Evolutionary conservation across 371 early-diverging fungal genomes (phyloP), one percentile per base, ranked within the genome.

Genomic region (Mucor sp.): DNA sequence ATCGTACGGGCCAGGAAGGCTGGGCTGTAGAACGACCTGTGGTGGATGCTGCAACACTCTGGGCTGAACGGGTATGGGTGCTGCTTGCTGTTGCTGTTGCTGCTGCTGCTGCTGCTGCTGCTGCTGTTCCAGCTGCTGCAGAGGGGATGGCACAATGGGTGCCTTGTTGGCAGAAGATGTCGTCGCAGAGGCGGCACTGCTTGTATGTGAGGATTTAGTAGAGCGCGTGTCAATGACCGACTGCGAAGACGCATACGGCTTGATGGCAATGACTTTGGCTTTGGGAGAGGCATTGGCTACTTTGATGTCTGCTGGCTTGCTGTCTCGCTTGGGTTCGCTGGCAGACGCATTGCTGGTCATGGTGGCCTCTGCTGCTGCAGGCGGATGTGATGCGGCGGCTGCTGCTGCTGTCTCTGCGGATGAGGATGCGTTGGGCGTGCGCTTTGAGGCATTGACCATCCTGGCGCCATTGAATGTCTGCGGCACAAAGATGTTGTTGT

Each of bases 401-500:
- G 62, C 23, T 15, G 32, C 2, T 0, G 62, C 21, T 35, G 21
- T 21, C 9, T 17, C 50, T 19, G 50, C 5, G 1, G 28, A 21
- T 28, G 56, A 28, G 6, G 53, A 23, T 3, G 50, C 0, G 4
- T 19, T 14, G 2, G 53, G 53, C 11, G 53, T 53, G 6, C 53
- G 53, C 15, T 53, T 53, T 12, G 25, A 23, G 4, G 37, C 65
- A 58, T 59, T 65, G 14, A 65, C 65, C 65, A 65, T 65, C 15
- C 48, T 43, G 35, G 58, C 65, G 11, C 65, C 65, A 35, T 65
- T 59, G 47, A 65, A 65, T 21, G 65, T 65, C 11, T 65, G 65
- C 43, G 58, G 59, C 0, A 65, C 65, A 48, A 65, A 65, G 35
- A 65, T 65, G 27, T 35, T 65, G 6, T 30, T 57, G 11, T 33